Evolutionary conservation across 2,329 filamentous ascomycete species (phyloP), one percentile per base, ranked within the genome.

Genomic region (Cryphonectria carpinicola): DNA sequence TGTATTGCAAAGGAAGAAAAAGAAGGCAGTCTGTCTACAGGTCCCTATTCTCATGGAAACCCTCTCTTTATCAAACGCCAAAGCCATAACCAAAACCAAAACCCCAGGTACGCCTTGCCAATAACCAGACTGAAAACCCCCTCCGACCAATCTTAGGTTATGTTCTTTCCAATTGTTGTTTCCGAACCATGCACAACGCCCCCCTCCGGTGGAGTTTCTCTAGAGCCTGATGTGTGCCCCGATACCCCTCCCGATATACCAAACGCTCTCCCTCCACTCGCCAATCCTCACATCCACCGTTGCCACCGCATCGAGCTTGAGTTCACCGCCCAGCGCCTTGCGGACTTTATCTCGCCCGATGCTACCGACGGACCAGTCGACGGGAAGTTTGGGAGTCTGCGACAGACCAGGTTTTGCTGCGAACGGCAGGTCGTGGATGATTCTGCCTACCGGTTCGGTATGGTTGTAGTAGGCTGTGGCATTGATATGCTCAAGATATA

Each of bases 381-480:
- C 95, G 0, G 95, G 95, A 58, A 99, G 79, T 70, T 87, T 87
- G 0, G 95, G 95, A 0, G 92, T 93, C 69, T 87, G 82, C 1
- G 90, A 92, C 1, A 88, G 79, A 0, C 94, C 93, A 0, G 95
- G 94, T 0, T 91, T 90, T 1, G 94, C 92, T 2, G 89, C 87
- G 76, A 98, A 95, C 0, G 93, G 89, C 22, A 89, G 78, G 54
- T 91, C 85, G 78, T 96, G 93, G 35, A 91, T 75, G 70, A 98
- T 98, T 37, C 85, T 88, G 1, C 95, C 96, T 0, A 97, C 85
- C 1, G 90, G 87, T 67, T 95, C 89, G 11, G 90, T 92, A 72
- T 92, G 88, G 73, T 97, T 94, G 80, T 97, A 97, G 72, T 90
- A 92, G 0, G 96, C 94, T 1, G 92, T 94, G 8, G 95, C 95